Evolutionary conservation across 1,284 basidiomycete genomes (phyloP).

Genomic region (Volvariella volvacea): DNA sequence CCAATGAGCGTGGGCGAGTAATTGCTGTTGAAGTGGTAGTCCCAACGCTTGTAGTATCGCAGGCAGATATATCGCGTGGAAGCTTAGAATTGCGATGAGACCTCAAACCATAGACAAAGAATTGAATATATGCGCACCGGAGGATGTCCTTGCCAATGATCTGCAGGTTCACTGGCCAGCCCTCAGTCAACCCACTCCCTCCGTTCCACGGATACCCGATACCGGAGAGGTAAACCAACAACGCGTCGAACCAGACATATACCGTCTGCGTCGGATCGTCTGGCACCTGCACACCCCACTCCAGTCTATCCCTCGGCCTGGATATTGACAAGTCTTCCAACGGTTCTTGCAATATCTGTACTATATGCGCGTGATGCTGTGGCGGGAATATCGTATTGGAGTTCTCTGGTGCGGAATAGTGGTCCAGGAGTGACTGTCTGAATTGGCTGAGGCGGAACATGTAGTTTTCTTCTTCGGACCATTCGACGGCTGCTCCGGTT

Average conservation of each 20-base stretch:
- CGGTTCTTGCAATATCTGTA: conserved; percentile 33
- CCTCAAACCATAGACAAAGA: neutral
- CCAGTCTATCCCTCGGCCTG: conserved; percentile 66
- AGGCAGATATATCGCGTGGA: conserved; percentile 89
- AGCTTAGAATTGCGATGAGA: too few relatives aligned
- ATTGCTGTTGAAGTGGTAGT: conserved; percentile 57
- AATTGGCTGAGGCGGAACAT: conserved; percentile 81
- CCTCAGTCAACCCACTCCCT: conserved; percentile 15
- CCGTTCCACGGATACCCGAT: conserved; percentile 66
- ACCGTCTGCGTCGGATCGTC: conserved; percentile 78
- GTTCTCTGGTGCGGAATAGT: conserved; percentile 40
- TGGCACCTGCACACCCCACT: conserved; percentile 88
- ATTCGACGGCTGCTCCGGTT: conserved; percentile 77
- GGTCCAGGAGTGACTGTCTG: conserved; percentile 50
- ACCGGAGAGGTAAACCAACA: conserved; percentile 83
- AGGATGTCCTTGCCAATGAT: conserved; percentile 93
- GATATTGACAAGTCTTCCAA: conserved; percentile 74
- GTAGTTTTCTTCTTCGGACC: conserved; percentile 77
- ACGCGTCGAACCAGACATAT: conserved; percentile 94
- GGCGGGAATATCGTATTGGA: conserved; percentile 38
- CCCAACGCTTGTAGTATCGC: conserved; percentile 77
- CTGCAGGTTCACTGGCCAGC: conserved; percentile 85
- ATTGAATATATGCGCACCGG: conserved; percentile 50
- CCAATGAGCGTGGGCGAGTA: conserved; percentile 90
- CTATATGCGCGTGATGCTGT: conserved; percentile 39